Evolutionary conservation across 2,329 filamentous ascomycete species (phyloP), one percentile per base, ranked within the genome.

Genomic region (Fusarium beomiforme): DNA sequence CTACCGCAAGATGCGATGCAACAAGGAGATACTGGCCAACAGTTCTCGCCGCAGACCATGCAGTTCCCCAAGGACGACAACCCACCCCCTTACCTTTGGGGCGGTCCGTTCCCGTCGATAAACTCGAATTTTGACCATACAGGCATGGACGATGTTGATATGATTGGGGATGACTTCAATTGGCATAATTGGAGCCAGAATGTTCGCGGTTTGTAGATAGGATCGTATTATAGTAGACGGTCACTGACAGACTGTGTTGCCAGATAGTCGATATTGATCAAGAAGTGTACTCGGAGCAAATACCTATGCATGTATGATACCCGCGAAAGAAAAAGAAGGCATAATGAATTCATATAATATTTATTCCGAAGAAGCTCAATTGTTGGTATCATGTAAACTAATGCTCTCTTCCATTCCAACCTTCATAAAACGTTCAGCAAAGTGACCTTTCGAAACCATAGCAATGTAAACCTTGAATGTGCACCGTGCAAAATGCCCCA

Each of bases 171-270:
- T 5, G 80, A 82, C 10, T 86, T 86, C 63, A 81, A 86, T 68
- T 87, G 85, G 85, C 82, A 85, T 51, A 82, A 82, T 59, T 87
- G 85, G 83, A 83, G 82, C 61, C 80, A 84, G 59, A 83, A 75
- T 68, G 79, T 84, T 44, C 79, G 78, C 31, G 81, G 81, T 1
- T 64, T 83, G 59, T 82, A 82, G 73, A 79, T 81, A 73, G 78
- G 76, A 50, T 74, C 69, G 67, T 69, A 2, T 74, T 75, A 42
- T 70, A 74, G 41, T 37, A 62, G 63, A 31, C 77, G 76, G 76
- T 76, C 55, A 69, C 54, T 41, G 23, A 56, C 33, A 34, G 42
- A 43, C 41, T 44, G 19, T 17, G 39, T 44, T 51, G 47, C 47
- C 47, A 42, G 26, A 43, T 44, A 44, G 42, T 62, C 57, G 44